A percentile compares a stretch with the other conserved stretches of the same genome.
phyloP scores from a whole-genome alignment of 805 yeast genomes.

The Candida methanosorbosa region DNA sequence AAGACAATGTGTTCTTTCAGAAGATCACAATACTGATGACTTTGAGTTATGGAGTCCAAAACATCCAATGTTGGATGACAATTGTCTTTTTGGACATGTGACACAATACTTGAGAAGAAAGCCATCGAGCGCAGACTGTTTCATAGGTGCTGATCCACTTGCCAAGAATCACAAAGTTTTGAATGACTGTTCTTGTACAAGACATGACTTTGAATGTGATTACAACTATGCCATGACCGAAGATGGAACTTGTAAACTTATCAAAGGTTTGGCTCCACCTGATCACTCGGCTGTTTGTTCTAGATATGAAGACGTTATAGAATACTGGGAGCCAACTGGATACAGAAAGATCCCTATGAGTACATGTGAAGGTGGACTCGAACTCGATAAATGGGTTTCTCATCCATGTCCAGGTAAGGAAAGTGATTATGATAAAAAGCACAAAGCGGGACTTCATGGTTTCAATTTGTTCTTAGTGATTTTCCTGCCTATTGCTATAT shows the following conservation, averaged over 20 bases:
- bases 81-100: conserved; percentile 68
- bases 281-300: conserved; percentile 56
- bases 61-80: conserved; percentile 40
- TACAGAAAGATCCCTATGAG: conserved; percentile 80
- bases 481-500: conserved; percentile 46
- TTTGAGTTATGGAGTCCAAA: conserved; percentile 57
- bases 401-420: conserved; percentile 87
- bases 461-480: conserved; percentile 44
- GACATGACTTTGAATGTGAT: conserved; percentile 91
- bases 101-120: conserved; percentile 50
- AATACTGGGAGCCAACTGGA: conserved; percentile 86
- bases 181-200: conserved; percentile 73
- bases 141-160: conserved; percentile 58
- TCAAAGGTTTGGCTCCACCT: conserved; percentile 62
- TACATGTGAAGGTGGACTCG: conserved; percentile 77
- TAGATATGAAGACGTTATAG: conserved; percentile 42
- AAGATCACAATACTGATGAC: conserved; percentile 37
- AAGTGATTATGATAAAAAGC: conserved; percentile 40
- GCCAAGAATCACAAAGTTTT: conserved; percentile 45
- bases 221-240: conserved; percentile 55
- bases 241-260: conserved; percentile 82
- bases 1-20: conserved; percentile 50
- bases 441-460: conserved; percentile 47
- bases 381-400: conserved; percentile 55
- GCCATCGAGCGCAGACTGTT: conserved; percentile 53